phyloP scores from a whole-genome alignment of 2,329 filamentous ascomycete species.

The Fusarium nanum region DNA sequence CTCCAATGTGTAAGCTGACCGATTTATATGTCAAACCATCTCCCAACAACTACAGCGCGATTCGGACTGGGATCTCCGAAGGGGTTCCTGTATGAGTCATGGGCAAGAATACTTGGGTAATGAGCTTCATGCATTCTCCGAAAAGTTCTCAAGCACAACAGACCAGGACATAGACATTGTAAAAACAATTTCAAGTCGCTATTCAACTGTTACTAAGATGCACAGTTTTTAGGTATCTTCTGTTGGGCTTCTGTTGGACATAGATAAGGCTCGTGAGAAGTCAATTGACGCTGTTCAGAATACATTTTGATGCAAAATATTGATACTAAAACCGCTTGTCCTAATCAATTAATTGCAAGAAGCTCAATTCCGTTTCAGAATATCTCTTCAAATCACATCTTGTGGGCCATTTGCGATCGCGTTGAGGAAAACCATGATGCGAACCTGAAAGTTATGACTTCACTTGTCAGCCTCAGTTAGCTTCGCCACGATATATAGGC shows the following conservation, averaged over 20 bases:
- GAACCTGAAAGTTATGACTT: too few relatives aligned
- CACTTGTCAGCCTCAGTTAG: neutral
- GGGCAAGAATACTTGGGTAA: neutral
- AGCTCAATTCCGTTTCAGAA: too few relatives aligned
- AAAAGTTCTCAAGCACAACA: neutral
- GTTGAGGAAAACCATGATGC: too few relatives aligned
- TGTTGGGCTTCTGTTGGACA: too few relatives aligned
- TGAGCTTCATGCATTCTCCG: neutral
- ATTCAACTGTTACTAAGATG: too few relatives aligned
- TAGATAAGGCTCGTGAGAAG: neutral
- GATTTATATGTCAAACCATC: neutral
- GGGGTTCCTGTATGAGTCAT: neutral
- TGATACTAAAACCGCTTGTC: neutral
- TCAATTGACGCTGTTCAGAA: neutral
- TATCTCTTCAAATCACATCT: accelerated
- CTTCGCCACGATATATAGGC: neutral
- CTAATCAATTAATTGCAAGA: too few relatives aligned
- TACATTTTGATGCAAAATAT: neutral
- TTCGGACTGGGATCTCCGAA: neutral
- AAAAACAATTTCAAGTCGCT: too few relatives aligned
- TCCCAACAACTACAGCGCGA: neutral
- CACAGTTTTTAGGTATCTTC: too few relatives aligned
- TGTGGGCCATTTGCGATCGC: accelerated
- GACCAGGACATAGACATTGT: too few relatives aligned
- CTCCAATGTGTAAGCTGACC: neutral